Evolutionary conservation across 805 yeast genomes (phyloP).

Genomic region (Nakazawaea ishiwadae): DNA sequence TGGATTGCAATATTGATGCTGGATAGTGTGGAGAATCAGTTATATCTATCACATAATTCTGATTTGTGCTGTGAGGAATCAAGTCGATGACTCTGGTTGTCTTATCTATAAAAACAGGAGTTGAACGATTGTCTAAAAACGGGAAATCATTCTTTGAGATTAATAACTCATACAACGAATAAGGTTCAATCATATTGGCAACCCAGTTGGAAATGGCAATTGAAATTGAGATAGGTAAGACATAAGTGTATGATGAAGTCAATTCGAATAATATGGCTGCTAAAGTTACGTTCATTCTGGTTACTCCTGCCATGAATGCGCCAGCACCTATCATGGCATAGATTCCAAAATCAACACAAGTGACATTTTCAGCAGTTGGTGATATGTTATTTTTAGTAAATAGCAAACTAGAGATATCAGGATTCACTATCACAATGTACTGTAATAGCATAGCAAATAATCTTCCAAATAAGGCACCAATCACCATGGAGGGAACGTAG

Average conservation of each 20-base stretch:
- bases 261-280: conserved; percentile 49
- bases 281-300: conserved; percentile 49
- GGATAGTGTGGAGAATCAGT: conserved; percentile 30
- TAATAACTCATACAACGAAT: conserved; percentile 45
- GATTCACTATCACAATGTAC: conserved; percentile 26
- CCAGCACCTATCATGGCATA: conserved; percentile 54
- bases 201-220: conserved; percentile 56
- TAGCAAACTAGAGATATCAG: conserved; percentile 15
- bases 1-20: conserved; percentile 26
- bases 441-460: conserved; percentile 40
- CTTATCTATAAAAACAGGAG: conserved; percentile 26
- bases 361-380: conserved; percentile 12
- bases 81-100: conserved; percentile 36
- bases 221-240: conserved; percentile 50
- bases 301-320: conserved; percentile 53
- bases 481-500: conserved; percentile 60
- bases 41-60: conserved; percentile 15
- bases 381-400: conserved; percentile 14
- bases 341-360: conserved; percentile 43
- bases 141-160: conserved; percentile 48
- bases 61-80: conserved; percentile 20
- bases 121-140: conserved; percentile 39
- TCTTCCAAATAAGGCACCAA: conserved; percentile 58
- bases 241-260: conserved; percentile 53
- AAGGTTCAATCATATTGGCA: conserved; percentile 45